These are phyloP conservation scores for Apiospora aurea DNA, from an alignment of 2,329 filamentous ascomycete genomes.

Conservation along the genomic window DNA sequence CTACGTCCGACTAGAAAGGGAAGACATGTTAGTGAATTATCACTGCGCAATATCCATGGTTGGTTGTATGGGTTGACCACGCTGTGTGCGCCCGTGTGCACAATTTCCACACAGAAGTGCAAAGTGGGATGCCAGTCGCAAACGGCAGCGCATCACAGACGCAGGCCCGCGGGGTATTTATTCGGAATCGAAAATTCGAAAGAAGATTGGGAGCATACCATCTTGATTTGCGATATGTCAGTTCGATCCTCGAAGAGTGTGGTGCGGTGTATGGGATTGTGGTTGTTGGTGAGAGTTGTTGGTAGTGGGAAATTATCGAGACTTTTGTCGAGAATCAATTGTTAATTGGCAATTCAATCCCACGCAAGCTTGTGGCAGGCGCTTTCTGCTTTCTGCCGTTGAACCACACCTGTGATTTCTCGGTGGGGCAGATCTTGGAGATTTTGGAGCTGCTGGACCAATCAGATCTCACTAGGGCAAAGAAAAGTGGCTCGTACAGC, in stretches of 20 bases:
- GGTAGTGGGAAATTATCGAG: conserved; percentile 34
- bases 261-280: conserved; percentile 33
- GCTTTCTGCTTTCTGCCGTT: conserved; percentile 20
- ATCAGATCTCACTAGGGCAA: conserved; percentile 27
- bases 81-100: conserved; percentile 3
- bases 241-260: conserved; percentile 73
- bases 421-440: conserved; percentile 2
- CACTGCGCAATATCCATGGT: neutral
- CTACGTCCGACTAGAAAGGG: conserved; percentile 91
- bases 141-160: conserved; percentile 8
- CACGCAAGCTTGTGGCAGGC: conserved; percentile 18
- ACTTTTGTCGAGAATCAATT: conserved; percentile 30
- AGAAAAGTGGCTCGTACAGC: conserved; percentile 27
- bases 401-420: conserved; percentile 16
- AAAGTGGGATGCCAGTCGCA: conserved; percentile 12
- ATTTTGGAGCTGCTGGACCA: conserved; percentile 19
- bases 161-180: neutral
- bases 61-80: neutral
- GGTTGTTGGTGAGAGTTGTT: conserved; percentile 34
- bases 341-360: conserved; percentile 33
- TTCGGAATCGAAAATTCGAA: conserved; percentile 14
- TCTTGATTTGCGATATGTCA: conserved; percentile 61
- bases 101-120: neutral
- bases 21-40: neutral
- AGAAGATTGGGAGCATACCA: conserved; percentile 58